These are phyloP conservation scores for Kalmanozyma brasiliensis DNA, from an alignment of 1,284 basidiomycete species.

Conservation along the genomic window DNA sequence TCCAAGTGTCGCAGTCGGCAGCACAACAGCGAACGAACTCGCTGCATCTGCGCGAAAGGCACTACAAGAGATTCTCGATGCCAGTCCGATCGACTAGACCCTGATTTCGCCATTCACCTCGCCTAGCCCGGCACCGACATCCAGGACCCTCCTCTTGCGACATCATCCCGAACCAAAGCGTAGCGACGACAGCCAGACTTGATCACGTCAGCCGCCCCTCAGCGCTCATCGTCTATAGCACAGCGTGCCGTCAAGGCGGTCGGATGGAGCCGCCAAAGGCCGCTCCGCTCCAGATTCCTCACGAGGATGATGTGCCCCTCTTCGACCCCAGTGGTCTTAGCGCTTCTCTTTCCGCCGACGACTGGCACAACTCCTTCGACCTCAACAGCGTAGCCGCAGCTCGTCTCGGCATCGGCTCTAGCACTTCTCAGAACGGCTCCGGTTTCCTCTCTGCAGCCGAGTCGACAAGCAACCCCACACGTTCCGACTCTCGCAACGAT, in stretches of 20 bases:
- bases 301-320: constrained; percentile 48
- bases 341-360: constrained; percentile 47
- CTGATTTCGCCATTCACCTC: no score
- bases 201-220: no score
- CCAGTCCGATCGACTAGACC: no score
- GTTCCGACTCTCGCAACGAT: constrained; percentile 26
- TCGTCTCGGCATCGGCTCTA: constrained; percentile 45
- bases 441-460: constrained; percentile 18
- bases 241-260: constrained; percentile 25
- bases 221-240: constrained; percentile 3
- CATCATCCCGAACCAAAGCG: no score
- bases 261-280: constrained; percentile 45
- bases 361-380: constrained; percentile 50
- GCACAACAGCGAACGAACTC: no score
- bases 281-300: constrained; percentile 44
- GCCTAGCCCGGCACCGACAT: no score
- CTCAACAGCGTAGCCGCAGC: constrained; percentile 45
- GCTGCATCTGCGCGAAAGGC: no score
- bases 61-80: no score
- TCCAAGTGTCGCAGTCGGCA: no score
- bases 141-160: no score
- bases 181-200: no score
- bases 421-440: constrained; percentile 29
- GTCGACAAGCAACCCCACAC: constrained; percentile 34
- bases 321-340: constrained; percentile 53